Base-by-base conservation (phyloP, 768 basidiomycete species). In the Termitomyces bulborhizus region DNA sequence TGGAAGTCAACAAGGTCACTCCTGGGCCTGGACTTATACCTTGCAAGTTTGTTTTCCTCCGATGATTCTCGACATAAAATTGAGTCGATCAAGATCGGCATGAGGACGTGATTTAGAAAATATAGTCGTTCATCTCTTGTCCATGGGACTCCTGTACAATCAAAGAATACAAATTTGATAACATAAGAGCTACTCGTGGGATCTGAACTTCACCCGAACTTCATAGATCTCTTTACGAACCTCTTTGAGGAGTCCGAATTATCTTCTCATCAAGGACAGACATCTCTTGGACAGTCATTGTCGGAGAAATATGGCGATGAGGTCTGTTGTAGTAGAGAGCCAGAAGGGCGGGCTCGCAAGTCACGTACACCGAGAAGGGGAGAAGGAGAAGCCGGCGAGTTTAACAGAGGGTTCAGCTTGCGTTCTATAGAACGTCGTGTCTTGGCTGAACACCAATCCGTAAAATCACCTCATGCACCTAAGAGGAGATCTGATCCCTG, bases 311-410 rank as follows among this genome's bases (percentile, higher is more conserved):
- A 83, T 78, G 31, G 86, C 89, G 4, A 79, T 81, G 49, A 98
- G 73, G 69, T 98, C 92, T 6, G 97, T 86, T 84, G 86, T 57
- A 95, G 82, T 57, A 87, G 69, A 8, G 93, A 91, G 31, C 93
- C 89, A 9, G 87, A 81, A 32, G 87, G 83, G 61, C 85, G 84
- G 39, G 90, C 88, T 40, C 88, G 84, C 54, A 94, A 64, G 55
- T 82, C 69, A 53, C 67, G 72, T 53, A 86, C 66, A 1, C 69
- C 76, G 9, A 80, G 68, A 29, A 88, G 66, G 39, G 62, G 60
- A 37, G 59, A 65, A 54, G 67, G n/a, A 36, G 72, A 67, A 26
- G 68, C 60, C 15, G 56, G 21, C n/a, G 59, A 57, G 8, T 71
- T 62, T 9, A 78, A 62, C 21, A 89, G 72, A 46, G 84, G 86